Evolutionary conservation across 2,329 filamentous ascomycete species (phyloP), one percentile per base, ranked within the genome.

Genomic region (Sarocladium kiliense): DNA sequence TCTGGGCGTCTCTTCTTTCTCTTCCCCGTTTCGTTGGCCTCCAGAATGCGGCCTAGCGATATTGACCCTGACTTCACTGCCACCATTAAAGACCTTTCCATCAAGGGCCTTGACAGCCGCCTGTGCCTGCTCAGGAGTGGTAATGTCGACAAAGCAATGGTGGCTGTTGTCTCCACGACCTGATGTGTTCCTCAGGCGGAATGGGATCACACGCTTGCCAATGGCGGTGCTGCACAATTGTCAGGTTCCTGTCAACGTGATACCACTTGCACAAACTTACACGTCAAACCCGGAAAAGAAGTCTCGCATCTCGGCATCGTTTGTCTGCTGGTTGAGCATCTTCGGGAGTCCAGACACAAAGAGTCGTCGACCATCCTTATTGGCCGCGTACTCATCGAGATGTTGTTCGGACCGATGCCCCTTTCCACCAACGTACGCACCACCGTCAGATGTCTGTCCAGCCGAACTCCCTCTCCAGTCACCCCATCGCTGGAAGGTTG

Each of bases 131-230:
- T 82, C 76, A 0, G 70, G 64, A 5, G 74, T 80, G 49, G 71
- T 72, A 55, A 87, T 77, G 61, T 87, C 83, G n/a, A 87, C 80
- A 57, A 87, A 87, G 61, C 82, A 81, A 66, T 83, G 87, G 68
- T 86, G 79, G 63, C 83, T 76, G 59, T 81, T 77, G 27, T 80
- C 81, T 0, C 47, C 47, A 3, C 11, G 18, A 4, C 21, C 47
- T 34, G 47, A 51, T 74, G 71, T 39, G 74, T 72, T n/a, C 71
- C 66, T 25, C 71, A 72, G 56, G 76, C 85, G 63, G 68, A 81
- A 84, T 58, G 77, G 82, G 47, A 77, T 85, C 73, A 80, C 86
- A 18, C 77, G 70, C 60, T 79, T 79, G 60, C 77, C 72, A 47
- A 79, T 72, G 6, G 49, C 58, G 12, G 58, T 57, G 7, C 65